Evolutionary conservation across 371 early-diverging fungal species (phyloP), one percentile per base, ranked within the genome.

Genomic region (Apophysomyces elegans): DNA sequence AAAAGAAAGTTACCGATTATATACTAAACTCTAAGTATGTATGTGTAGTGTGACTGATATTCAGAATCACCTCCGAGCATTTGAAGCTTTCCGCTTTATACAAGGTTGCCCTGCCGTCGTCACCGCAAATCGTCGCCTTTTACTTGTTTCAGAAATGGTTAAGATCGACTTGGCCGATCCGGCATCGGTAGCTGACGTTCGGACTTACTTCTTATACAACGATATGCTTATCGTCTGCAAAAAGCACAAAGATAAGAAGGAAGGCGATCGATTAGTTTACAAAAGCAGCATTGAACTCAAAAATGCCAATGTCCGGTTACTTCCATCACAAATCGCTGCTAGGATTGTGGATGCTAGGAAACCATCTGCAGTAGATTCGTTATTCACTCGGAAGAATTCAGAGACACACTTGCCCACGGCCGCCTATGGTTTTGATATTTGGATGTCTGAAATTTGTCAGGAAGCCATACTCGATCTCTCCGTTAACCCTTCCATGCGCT

Each of bases 161-260:
- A 67, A 72, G 45, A 69, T 77, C 8, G 72, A 72, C 58, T 37
- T 69, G 4, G 69, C 69, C 16, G 65, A 70, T 41, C 70, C 70
- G 7, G 46, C 68, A 5, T 21, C 58, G 13, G 68, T 59, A 13
- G 59, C 64, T 6, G 73, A 77, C 36, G 37, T 58, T 4, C 70
- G 75, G n/a, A 68, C 64, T 43, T 77, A 74, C 39, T 61, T 70
- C 45, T 67, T 77, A 12, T 77, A 66, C 62, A 72, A 74, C 21
- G 54, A 50, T 11, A 50, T 50, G 54, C 21, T 50, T 21, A 50
- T 50, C 16, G 16, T 18, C 21, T 50, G 54, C 54, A 4, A 26
- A 4, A 50, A 50, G 21, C 54, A 18, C 16, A 50, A 50, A 21
- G 54, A 50, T 26, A 50, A 50, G 54, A 50, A 50, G 11, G 54